phyloP scores from a whole-genome alignment of 2,329 filamentous ascomycete genomes.

The Xylaria sp. region DNA sequence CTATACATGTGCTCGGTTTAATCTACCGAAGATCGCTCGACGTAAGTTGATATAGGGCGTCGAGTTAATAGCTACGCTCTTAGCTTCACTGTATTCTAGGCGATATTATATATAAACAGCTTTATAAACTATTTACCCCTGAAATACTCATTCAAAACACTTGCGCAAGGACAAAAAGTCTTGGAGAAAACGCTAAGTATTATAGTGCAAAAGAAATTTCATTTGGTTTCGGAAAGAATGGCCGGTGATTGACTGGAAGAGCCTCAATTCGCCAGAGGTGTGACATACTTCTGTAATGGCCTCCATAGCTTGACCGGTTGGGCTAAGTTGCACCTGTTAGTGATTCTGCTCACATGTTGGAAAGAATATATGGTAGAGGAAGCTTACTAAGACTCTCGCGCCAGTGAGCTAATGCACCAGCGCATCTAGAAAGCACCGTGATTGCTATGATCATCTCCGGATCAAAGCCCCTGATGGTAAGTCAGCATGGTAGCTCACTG shows the following conservation, averaged over 20 bases:
- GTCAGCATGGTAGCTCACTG: conserved; percentile 23
- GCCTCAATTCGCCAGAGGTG: conserved; percentile 40
- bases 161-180: background rate
- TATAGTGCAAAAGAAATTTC: conserved; percentile 4
- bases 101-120: background rate
- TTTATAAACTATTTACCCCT: background rate
- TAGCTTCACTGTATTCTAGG: too few relatives aligned
- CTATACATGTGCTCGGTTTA: background rate
- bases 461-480: conserved; percentile 45
- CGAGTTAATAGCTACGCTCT: too few relatives aligned
- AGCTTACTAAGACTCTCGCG: conserved; percentile 48
- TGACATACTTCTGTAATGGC: conserved; percentile 48
- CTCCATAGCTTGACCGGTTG: conserved; percentile 48
- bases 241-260: background rate
- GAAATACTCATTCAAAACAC: background rate
- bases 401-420: conserved; percentile 49
- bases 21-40: background rate
- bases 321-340: conserved; percentile 36
- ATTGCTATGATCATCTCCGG: conserved; percentile 49
- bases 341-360: conserved; percentile 6
- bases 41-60: too few relatives aligned
- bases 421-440: conserved; percentile 44
- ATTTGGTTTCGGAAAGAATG: background rate
- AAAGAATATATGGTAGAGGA: background rate
- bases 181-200: background rate